Evolutionary conservation across 208 protist genomes (phyloP), one percentile per base, ranked within the genome.

Genomic region (Leishmania major): DNA sequence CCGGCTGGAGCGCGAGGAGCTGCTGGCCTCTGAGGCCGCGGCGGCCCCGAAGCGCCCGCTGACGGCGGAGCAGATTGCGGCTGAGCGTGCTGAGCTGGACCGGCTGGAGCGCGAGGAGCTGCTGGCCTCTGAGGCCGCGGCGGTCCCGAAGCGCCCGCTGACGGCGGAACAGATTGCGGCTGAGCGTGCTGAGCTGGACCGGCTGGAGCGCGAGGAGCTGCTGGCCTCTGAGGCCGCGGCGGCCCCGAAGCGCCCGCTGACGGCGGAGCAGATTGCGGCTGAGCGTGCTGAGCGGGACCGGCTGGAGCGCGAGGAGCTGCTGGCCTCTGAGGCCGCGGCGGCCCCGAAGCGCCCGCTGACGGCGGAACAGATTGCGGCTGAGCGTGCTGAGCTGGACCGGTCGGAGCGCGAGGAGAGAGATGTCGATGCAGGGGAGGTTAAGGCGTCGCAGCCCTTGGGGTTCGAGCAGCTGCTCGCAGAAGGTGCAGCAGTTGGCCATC

Each of bases 61-160:
- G 19, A 79, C 76, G 62, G 59, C 76, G n/a, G 59, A 79, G 76
- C 76, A 79, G 76, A 71, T 79, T 7, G 76, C 19, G 0, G 60
- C 76, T 22, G 76, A 79, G 62, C 76, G 76, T 28, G 62, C 40
- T 0, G 59, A 64, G 37, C 59, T 79, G 59, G 64, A 79, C 31
- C 76, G 76, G 43, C 64, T 79, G 37, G 62, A 11, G 40, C 28
- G 28, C 11, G 76, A 51, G 76, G 37, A 71, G 76, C 25, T 11
- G 37, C 25, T 70, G 35, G 76, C 59, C 10, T 47, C 55, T 8
- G 57, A 43, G 31, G 76, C 43, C 19, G 15, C 35, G 25, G 37
- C 76, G 13, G 4, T 19, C 17, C 25, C 45, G 59, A 31, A 15
- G 5, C 76, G 60, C 17, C 59, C 76, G 40, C 59, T 55, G 4